A percentile compares a stretch with the other conserved stretches of the same genome.
Evolutionary conservation across 2,329 filamentous ascomycete species (phyloP).

Genomic region (Dactylella cylindrospora): DNA sequence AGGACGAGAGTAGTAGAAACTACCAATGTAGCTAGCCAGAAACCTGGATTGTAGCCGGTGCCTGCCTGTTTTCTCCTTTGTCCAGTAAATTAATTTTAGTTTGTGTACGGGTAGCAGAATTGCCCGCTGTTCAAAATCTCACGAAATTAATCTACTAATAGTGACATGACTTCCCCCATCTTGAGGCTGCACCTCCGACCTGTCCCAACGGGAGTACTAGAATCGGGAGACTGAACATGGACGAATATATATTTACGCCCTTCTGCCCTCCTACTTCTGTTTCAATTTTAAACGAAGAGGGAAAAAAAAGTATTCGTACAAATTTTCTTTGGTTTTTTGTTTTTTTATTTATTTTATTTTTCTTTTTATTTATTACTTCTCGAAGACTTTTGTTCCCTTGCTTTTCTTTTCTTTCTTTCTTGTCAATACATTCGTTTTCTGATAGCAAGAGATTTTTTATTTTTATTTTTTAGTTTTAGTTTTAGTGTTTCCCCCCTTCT

Average conservation of each 20-base stretch:
- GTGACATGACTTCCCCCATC: slow-evolving; percentile 28
- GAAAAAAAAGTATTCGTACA: no score
- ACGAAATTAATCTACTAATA: slow-evolving; percentile 42
- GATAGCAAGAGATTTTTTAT: no score
- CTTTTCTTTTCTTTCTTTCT: slow-evolving; percentile 18
- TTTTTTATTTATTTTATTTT: slow-evolving; percentile 13
- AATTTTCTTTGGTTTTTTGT: background rate
- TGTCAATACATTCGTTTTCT: slow-evolving; percentile 36
- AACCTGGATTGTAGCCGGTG: slow-evolving; percentile 45
- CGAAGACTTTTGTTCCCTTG: slow-evolving; percentile 30
- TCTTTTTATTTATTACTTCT: slow-evolving; percentile 36
- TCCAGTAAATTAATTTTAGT: slow-evolving; percentile 43
- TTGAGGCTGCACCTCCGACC: slow-evolving; percentile 18
- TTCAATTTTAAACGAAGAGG: no score
- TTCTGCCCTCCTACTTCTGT: slow-evolving; percentile 32
- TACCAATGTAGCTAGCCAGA: slow-evolving; percentile 25
- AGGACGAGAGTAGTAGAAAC: slow-evolving; percentile 33
- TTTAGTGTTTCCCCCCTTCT: no score
- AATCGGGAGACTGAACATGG: slow-evolving; percentile 30
- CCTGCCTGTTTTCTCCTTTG: slow-evolving; percentile 44
- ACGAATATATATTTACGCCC: slow-evolving; percentile 44
- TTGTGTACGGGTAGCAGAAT: slow-evolving; percentile 41
- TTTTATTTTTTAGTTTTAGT: no score
- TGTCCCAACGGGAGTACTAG: slow-evolving; percentile 18
- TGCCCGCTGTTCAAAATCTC: slow-evolving; percentile 24